Percentiles rank a stretch among this genome's conserved stretches.
phyloP scores from a whole-genome alignment of 108 stramenopile genomes.

The Fragilaria crotonensis region DNA sequence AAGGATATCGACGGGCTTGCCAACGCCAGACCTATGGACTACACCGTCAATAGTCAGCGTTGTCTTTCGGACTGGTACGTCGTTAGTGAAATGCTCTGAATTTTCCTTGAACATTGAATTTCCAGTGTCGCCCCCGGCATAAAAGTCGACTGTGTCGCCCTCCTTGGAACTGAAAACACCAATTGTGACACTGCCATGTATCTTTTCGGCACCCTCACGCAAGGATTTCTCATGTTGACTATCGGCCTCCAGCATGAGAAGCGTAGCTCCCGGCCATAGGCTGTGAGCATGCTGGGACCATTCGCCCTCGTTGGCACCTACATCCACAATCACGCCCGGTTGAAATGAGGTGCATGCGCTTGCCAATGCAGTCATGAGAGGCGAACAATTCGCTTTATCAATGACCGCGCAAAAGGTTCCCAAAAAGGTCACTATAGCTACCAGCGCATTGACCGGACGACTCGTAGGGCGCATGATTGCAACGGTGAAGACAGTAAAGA shows the following conservation, averaged over 20 bases:
- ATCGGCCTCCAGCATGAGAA: conserved; percentile 18
- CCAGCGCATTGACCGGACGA: no score
- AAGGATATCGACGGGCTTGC: conserved; percentile 18
- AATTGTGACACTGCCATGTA: conserved; percentile 7
- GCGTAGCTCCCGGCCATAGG: conserved; percentile 12
- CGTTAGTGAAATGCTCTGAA: conserved; percentile 7
- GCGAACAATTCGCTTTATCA: no score
- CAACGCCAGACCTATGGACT: conserved; percentile 1
- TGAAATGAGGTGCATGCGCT: no score
- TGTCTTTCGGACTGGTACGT: conserved; percentile 7
- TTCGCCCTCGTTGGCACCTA: conserved; percentile 24
- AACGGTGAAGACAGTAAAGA: no score
- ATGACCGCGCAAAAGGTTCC: no score
- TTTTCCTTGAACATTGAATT: conserved; percentile 26
- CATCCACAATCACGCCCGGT: conserved; percentile 29
- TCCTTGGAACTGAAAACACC: conserved; percentile 12
- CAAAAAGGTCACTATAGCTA: no score
- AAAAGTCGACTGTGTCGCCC: conserved; percentile 12
- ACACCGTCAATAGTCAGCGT: conserved; percentile 21
- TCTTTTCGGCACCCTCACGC: conserved; percentile 1
- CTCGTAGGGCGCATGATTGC: no score
- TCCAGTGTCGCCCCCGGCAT: conserved; percentile 10
- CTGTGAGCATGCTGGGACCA: conserved; percentile 6
- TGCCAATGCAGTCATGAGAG: no score
- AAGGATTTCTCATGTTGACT: not conserved